Evolutionary conservation across 169 alveolate genomes (phyloP).

Genomic region (Theileria sp.): DNA sequence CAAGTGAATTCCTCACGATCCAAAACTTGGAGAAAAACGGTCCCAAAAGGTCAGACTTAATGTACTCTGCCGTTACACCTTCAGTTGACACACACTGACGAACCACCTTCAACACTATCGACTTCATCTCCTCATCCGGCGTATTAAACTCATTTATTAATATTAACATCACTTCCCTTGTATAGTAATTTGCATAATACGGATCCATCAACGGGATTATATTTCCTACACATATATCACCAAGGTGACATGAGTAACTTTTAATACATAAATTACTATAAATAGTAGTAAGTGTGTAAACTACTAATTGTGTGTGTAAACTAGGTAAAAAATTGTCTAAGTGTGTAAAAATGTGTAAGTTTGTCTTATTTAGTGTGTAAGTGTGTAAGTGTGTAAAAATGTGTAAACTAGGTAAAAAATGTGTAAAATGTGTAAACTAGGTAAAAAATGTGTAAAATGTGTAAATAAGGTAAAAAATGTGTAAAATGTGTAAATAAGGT

Average conservation of each 20-base stretch:
- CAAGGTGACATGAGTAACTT: no score
- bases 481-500: no score
- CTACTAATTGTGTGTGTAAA: no score
- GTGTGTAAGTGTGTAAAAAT: no score
- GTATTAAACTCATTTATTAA: conserved; percentile 95
- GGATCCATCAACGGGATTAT: conserved; percentile 99
- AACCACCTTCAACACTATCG: conserved; percentile 91
- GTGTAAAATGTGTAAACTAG: no score
- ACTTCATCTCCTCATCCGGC: conserved; percentile 98
- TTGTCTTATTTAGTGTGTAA: no score
- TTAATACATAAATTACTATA: not conserved
- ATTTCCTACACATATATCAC: conserved; percentile 28
- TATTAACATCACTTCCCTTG: conserved; percentile 94
- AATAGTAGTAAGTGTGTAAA: no score
- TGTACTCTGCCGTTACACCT: conserved; percentile 96
- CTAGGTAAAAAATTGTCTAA: no score
- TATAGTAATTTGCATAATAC: conserved; percentile 96
- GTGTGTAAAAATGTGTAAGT: no score
- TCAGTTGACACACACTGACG: conserved; percentile 97
- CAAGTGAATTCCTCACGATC: conserved; percentile 84
- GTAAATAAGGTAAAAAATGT: no score
- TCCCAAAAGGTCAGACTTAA: conserved; percentile 90
- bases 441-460: no score
- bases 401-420: no score
- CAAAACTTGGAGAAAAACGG: conserved; percentile 95